Evolutionary conservation across 108 stramenopile genomes (phyloP).

Genomic region (Cylindrotheca fusiformis): DNA sequence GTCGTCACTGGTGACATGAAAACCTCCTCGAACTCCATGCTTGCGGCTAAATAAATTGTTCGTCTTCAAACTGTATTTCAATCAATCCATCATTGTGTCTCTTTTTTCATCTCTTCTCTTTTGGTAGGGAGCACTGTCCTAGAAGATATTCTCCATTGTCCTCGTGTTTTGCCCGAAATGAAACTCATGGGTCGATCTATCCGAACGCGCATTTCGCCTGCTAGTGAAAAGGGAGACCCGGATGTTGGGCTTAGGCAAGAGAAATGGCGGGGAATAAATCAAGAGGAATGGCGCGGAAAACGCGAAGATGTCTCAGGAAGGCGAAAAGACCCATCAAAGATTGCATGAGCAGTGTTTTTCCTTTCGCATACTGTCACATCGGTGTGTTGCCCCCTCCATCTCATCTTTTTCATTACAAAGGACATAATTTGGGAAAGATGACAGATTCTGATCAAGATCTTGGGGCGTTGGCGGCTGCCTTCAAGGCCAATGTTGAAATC

Average conservation of each 20-base stretch:
- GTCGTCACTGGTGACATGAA: conserved; percentile 29
- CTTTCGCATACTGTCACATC: conserved; percentile 7
- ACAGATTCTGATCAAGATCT: too few relatives aligned
- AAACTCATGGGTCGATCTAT: too few relatives aligned
- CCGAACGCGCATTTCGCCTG: too few relatives aligned
- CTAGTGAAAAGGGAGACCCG: too few relatives aligned
- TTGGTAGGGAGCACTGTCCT: too few relatives aligned
- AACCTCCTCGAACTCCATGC: conserved; percentile 27
- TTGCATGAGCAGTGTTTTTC: neutral
- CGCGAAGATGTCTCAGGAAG: neutral
- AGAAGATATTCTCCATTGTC: too few relatives aligned
- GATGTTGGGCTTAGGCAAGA: too few relatives aligned
- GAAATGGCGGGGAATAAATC: conserved; percentile 48
- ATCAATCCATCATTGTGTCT: neutral
- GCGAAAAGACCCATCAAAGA: neutral
- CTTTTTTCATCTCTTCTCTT: neutral
- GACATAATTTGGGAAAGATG: too few relatives aligned
- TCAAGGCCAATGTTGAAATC: conserved; percentile 30
- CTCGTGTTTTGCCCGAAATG: too few relatives aligned
- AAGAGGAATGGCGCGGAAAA: conserved; percentile 10
- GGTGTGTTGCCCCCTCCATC: conserved; percentile 9
- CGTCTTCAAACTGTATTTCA: neutral
- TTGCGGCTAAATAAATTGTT: neutral
- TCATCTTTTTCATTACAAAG: conserved; percentile 7
- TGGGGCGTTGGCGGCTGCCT: conserved; percentile 23